These are phyloP conservation scores for Venturia pyrina DNA, from an alignment of 2,329 filamentous ascomycete species.

Conservation along the genomic window DNA sequence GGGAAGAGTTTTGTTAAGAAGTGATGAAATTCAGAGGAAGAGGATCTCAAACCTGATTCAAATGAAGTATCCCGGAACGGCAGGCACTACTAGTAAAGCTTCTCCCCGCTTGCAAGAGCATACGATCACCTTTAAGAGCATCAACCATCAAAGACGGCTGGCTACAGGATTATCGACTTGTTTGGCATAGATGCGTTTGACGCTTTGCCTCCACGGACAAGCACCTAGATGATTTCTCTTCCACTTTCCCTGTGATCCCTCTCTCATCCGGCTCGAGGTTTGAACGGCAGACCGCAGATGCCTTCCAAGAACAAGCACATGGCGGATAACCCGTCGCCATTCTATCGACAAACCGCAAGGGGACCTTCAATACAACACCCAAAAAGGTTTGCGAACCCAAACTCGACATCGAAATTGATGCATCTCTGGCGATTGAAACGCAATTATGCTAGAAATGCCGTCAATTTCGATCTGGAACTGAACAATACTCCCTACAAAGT, in stretches of 20 bases:
- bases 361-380: not conserved
- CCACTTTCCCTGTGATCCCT: not conserved
- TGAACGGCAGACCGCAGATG: not conserved
- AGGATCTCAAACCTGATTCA: not conserved
- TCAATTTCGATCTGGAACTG: no score
- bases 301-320: not conserved
- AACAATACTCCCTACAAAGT: no score
- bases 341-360: not conserved
- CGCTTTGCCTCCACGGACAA: not conserved
- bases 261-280: not conserved
- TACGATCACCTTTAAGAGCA: not conserved
- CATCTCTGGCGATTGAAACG: not conserved
- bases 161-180: not conserved
- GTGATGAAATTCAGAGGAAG: not conserved
- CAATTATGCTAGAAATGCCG: no score
- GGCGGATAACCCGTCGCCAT: not conserved
- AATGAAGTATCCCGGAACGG: not conserved
- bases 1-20: not conserved
- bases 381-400: no score
- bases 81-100: not conserved
- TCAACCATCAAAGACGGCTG: not conserved
- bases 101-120: not conserved
- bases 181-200: not conserved
- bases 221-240: not conserved
- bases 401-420: not conserved